Percentiles rank a stretch among this genome's conserved stretches.
phyloP scores from a whole-genome alignment of 2,329 filamentous ascomycete genomes.

The Peltaster fructicola region DNA sequence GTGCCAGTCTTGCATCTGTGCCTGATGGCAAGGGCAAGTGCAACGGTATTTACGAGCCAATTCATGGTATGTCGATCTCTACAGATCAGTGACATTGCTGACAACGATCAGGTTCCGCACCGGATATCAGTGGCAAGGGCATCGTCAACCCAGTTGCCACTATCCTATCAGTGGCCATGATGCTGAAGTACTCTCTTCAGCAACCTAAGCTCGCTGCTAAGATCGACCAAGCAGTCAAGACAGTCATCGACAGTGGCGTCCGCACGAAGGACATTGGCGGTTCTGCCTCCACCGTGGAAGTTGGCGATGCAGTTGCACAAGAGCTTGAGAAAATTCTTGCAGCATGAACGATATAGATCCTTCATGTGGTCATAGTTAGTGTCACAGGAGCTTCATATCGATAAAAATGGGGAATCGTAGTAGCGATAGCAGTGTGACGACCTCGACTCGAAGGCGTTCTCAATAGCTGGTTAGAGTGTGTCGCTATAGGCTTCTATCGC shows the following conservation, averaged over 20 bases:
- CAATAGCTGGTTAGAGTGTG: too few relatives aligned
- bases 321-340: slow-evolving; percentile 41
- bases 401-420: too few relatives aligned
- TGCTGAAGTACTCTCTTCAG: slow-evolving; percentile 82
- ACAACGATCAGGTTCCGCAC: slow-evolving; percentile 50
- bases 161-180: slow-evolving; percentile 84
- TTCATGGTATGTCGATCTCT: slow-evolving; percentile 36
- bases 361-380: too few relatives aligned
- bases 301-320: slow-evolving; percentile 65
- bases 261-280: slow-evolving; percentile 78
- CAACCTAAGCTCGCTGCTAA: slow-evolving; percentile 59
- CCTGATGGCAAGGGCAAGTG: slow-evolving; percentile 71
- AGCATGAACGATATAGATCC: too few relatives aligned
- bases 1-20: slow-evolving; percentile 69
- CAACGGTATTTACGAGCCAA: slow-evolving; percentile 95
- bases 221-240: slow-evolving; percentile 66
- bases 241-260: slow-evolving; percentile 60
- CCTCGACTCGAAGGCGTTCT: too few relatives aligned
- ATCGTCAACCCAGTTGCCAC: slow-evolving; percentile 76
- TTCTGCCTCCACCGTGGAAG: slow-evolving; percentile 50
- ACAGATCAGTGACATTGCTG: not conserved
- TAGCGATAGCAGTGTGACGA: too few relatives aligned
- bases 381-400: too few relatives aligned
- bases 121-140: slow-evolving; percentile 81
- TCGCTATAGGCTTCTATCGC: too few relatives aligned